Percentiles rank a stretch among this genome's conserved stretches.
These are phyloP conservation scores for Lepiota venenata DNA, from an alignment of 768 basidiomycete genomes.

Conservation along the genomic window DNA sequence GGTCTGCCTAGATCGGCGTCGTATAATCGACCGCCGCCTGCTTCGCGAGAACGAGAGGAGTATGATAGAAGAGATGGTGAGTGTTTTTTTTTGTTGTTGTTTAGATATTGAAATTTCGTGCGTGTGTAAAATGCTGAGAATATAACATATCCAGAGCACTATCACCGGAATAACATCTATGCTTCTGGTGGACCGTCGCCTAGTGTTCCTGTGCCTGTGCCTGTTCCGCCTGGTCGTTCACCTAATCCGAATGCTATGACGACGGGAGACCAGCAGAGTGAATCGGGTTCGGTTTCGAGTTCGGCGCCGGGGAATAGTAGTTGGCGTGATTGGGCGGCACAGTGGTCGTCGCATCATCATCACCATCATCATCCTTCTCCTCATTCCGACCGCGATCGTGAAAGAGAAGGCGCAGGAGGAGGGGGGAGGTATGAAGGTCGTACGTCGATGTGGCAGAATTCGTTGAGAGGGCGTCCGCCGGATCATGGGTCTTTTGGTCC, in stretches of 20 bases:
- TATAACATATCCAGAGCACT: neutral
- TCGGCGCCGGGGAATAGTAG: neutral
- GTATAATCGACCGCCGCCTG: neutral
- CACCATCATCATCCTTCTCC: neutral
- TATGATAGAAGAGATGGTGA: slow-evolving; percentile 4
- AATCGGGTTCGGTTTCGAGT: neutral
- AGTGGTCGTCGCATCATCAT: neutral
- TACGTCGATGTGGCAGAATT: neutral
- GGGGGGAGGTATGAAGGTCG: slow-evolving; percentile 1
- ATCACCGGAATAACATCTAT: neutral
- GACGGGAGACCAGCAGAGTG: neutral
- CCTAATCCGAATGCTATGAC: neutral
- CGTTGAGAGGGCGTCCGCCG: slow-evolving; percentile 1
- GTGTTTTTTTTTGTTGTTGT: neutral
- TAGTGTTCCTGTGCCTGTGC: slow-evolving; percentile 5
- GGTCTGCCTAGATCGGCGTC: neutral
- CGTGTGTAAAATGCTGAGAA: neutral
- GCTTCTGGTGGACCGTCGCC: neutral
- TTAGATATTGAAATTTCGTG: neutral
- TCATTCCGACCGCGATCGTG: neutral
- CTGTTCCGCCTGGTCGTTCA: slow-evolving; percentile 1
- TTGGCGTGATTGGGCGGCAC: slow-evolving; percentile 5
- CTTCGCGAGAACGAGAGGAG: neutral
- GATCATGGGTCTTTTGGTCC: neutral
- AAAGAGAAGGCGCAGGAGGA: neutral